Evolutionary conservation across 1,284 basidiomycete genomes (phyloP).

Genomic region (Ceratobasidium theobromae): DNA sequence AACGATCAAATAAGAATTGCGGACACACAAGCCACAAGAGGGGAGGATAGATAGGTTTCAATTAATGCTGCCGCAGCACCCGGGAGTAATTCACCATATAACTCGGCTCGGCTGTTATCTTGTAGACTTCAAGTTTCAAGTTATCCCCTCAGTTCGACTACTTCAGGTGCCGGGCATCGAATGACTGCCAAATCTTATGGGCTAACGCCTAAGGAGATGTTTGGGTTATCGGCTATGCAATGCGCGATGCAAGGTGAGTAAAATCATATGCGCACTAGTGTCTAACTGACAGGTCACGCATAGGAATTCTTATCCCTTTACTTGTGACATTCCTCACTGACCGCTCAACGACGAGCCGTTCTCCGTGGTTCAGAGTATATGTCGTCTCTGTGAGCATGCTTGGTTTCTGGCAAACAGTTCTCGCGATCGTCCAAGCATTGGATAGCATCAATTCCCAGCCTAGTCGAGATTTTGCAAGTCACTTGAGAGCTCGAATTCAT

Average conservation of each 20-base stretch:
- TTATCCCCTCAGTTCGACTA: not conserved
- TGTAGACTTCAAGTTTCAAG: too few species aligned
- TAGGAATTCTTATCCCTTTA: not conserved
- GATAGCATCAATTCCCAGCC: not conserved
- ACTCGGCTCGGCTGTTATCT: too few species aligned
- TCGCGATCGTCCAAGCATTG: not conserved
- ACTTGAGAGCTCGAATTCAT: too few species aligned
- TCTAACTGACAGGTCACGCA: not conserved
- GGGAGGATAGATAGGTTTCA: too few species aligned
- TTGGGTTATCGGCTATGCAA: not conserved
- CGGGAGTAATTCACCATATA: too few species aligned
- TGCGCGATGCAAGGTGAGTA: not conserved
- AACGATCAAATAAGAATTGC: too few species aligned
- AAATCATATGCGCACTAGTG: too few species aligned
- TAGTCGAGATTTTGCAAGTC: not conserved
- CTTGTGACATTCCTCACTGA: not conserved
- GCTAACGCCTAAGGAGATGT: not conserved
- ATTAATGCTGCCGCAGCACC: too few species aligned
- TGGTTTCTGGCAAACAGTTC: not conserved
- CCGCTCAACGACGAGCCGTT: not conserved
- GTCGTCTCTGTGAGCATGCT: not conserved
- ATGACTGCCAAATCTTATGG: not conserved
- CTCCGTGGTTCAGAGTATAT: slow-evolving; percentile 1
- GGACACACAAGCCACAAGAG: too few species aligned
- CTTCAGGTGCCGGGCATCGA: not conserved